These are phyloP conservation scores for Acer negundo DNA, from an alignment of 345 rosid species.

Conservation along the genomic window DNA sequence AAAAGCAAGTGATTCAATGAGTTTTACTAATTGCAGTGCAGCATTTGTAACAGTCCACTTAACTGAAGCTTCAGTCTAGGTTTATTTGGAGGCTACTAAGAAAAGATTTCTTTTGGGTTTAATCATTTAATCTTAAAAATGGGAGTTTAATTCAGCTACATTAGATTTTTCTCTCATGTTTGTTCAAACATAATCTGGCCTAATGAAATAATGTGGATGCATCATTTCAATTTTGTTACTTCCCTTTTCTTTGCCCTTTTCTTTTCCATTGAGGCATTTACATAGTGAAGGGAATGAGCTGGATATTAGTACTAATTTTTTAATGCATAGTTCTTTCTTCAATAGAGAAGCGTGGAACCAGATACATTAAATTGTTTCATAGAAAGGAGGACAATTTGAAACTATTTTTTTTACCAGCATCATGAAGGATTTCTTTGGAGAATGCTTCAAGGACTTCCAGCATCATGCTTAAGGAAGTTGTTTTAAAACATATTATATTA, in stretches of 20 bases:
- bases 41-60: background rate
- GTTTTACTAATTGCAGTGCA: background rate
- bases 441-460: constrained; percentile 1
- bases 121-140: background rate
- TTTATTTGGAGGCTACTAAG: background rate
- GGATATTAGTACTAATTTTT: background rate
- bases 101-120: background rate
- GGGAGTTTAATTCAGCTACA: background rate
- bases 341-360: background rate
- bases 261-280: background rate
- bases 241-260: background rate
- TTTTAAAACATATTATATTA: constrained; percentile 27
- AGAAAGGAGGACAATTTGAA: background rate
- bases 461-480: constrained; percentile 4
- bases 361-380: background rate
- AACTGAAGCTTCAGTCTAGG: background rate
- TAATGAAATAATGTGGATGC: background rate
- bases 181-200: background rate
- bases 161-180: background rate
- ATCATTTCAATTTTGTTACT: background rate
- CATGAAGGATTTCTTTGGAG: constrained; percentile 4
- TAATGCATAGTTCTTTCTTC: background rate
- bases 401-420: background rate
- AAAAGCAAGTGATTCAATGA: constrained; percentile 2
- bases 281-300: background rate